Evolutionary conservation across 768 basidiomycete species (phyloP).

Genomic region (Kwoniella sp.): DNA sequence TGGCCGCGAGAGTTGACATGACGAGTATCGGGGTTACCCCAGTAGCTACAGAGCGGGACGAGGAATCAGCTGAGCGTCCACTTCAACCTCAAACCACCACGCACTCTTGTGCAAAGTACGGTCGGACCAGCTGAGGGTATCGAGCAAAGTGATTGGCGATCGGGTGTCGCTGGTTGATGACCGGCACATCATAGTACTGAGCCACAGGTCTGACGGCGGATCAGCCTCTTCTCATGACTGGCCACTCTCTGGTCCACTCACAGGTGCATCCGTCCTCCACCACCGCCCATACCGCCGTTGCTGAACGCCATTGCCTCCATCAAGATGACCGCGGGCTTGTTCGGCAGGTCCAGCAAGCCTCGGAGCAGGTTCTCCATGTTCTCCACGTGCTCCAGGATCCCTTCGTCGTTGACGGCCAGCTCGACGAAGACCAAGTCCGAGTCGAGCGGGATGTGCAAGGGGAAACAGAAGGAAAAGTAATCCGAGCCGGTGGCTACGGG

Average conservation of each 20-base stretch:
- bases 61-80: not conserved
- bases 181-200: conserved; percentile 48
- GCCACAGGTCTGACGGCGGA: conserved; percentile 37
- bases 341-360: conserved; percentile 40
- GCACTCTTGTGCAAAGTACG: conserved; percentile 46
- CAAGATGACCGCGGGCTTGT: conserved; percentile 45
- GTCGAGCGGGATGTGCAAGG: conserved; percentile 43
- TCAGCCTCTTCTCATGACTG: not conserved
- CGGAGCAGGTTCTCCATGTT: conserved; percentile 50
- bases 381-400: conserved; percentile 43
- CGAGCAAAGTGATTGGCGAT: conserved; percentile 44
- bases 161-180: conserved; percentile 45
- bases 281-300: conserved; percentile 44
- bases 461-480: conserved; percentile 49
- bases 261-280: conserved; percentile 47
- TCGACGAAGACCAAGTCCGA: conserved; percentile 49
- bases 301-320: conserved; percentile 47
- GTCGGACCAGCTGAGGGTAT: conserved; percentile 41
- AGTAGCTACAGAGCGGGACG: conserved; percentile 25
- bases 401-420: conserved; percentile 49
- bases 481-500: conserved; percentile 42
- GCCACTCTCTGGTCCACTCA: conserved; percentile 3
- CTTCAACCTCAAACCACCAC: not conserved
- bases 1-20: conserved; percentile 46
- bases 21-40: conserved; percentile 46